Conservation (phyloP, 805 yeast species). For the Candida hungchunana region DNA sequence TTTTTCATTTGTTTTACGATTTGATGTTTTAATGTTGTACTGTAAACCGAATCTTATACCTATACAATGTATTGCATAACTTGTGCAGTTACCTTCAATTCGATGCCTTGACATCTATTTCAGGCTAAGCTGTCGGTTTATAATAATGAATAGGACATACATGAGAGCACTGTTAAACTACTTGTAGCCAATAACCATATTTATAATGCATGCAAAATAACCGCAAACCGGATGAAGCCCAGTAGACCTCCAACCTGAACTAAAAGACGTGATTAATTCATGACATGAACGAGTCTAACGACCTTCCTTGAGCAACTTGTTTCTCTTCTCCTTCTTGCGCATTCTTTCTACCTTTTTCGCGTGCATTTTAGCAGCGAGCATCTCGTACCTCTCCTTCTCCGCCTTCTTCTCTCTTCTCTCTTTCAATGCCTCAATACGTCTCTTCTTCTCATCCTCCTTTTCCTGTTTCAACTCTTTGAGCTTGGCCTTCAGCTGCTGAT, state of each 20-base stretch:
- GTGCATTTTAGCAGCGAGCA: slow-evolving; percentile 82
- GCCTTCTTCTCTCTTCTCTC: slow-evolving; percentile 77
- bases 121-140: no score
- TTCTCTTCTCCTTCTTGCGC: slow-evolving; percentile 90
- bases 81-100: no score
- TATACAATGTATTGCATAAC: no score
- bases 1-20: no score
- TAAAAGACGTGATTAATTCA: background rate
- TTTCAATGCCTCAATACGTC: slow-evolving; percentile 52
- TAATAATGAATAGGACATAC: no score
- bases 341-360: slow-evolving; percentile 87
- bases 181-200: no score
- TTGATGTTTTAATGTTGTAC: no score
- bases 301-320: slow-evolving; percentile 79
- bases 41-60: no score
- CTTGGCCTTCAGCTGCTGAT: slow-evolving; percentile 62
- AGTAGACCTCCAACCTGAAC: background rate
- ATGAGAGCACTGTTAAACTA: no score
- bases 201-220: no score
- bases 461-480: slow-evolving; percentile 74
- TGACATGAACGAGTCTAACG: slow-evolving; percentile 41
- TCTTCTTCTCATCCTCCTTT: slow-evolving; percentile 56
- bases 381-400: slow-evolving; percentile 84
- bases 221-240: background rate
- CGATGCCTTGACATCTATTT: no score